Conservation (phyloP, 2,329 filamentous ascomycete species). For the Fusarium oxysporum region DNA sequence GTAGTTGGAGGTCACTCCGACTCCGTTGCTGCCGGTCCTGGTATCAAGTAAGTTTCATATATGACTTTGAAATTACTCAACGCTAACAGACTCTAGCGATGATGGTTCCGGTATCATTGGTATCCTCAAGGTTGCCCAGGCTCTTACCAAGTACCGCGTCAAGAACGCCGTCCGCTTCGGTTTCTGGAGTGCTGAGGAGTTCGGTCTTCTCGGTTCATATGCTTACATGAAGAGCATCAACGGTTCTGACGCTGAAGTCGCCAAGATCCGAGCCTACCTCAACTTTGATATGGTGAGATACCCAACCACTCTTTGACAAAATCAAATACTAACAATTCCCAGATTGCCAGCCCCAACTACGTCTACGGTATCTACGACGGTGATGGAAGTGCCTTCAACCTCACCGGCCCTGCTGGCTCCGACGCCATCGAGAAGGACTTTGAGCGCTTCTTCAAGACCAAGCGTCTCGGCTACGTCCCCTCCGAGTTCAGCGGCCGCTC, state of each 20-base stretch:
- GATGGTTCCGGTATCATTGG: slow-evolving; percentile 67
- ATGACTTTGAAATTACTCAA: neutral
- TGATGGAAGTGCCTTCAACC: slow-evolving; percentile 70
- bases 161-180: slow-evolving; percentile 63
- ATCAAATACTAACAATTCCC: neutral
- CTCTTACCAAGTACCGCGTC: slow-evolving; percentile 56
- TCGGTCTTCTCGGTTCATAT: slow-evolving; percentile 61
- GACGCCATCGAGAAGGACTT: slow-evolving; percentile 70
- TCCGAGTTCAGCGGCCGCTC: slow-evolving; percentile 74
- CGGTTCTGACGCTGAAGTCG: slow-evolving; percentile 56
- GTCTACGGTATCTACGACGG: slow-evolving; percentile 69
- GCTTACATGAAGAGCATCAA: slow-evolving; percentile 59
- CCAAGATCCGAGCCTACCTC: slow-evolving; percentile 65
- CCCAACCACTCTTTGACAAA: rapidly evolving
- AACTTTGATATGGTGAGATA: slow-evolving; percentile 67
- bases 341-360: slow-evolving; percentile 62
- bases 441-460: slow-evolving; percentile 62
- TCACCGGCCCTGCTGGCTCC: slow-evolving; percentile 64
- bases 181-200: slow-evolving; percentile 66
- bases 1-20: slow-evolving; percentile 62
- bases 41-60: slow-evolving; percentile 62
- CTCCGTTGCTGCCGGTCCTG: slow-evolving; percentile 62
- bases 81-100: slow-evolving; percentile 51
- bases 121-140: slow-evolving; percentile 59
- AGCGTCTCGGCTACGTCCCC: slow-evolving; percentile 64